Base-by-base conservation (phyloP, 1,284 basidiomycete genomes). In the Papiliotrema terrestris region DNA sequence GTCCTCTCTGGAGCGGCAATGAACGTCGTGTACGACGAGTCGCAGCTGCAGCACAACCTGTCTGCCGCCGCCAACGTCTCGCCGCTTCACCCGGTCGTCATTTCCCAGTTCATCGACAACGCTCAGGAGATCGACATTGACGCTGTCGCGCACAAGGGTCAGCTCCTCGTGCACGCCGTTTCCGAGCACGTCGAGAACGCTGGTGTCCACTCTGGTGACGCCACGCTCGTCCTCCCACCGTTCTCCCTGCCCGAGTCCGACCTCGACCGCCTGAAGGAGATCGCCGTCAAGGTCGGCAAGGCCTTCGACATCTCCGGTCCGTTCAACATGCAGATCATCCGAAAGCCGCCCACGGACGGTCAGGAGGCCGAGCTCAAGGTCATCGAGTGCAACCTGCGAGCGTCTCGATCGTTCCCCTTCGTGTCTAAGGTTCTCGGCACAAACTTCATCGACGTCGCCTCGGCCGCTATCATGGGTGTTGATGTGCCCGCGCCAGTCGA, bases 181-280 rank as follows among this genome's bases (percentile, higher is more conserved):
- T 98, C 94, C 1, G 95, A 99, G 78, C 95, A 99, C 76, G 92
- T 99, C 62, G 96, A 99, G 80, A 94, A 97, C 69, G 96, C 96
- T 15, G 95, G 96, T 78, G 93, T 98, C 15, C 95, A 98, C 79
- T 98, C 96, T 55, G 96, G 96, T 56, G 96, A 98, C 73, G 96
- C 96, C 17, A 98, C 95, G 0, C 84, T 98, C 54, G 93, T 98
- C 57, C 85, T 98, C 19, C 96, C 96, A n/a, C 96, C 96, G 8
- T 88, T 91, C 80, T 90, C 91, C 2, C 81, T 98, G 42, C 78
- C 80, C 56, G 79, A 85, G 44, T 69, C 76, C 42, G 95, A 98
- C 69, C 86, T 98, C 79, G 81, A 80, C 14, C 61, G 93, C 56
- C 80, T 97, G 61, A 98, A 97, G 81, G 83, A 82, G 51, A 97